Conservation (phyloP, 2,329 filamentous ascomycete species). For the Albophoma yamanashiensis region DNA sequence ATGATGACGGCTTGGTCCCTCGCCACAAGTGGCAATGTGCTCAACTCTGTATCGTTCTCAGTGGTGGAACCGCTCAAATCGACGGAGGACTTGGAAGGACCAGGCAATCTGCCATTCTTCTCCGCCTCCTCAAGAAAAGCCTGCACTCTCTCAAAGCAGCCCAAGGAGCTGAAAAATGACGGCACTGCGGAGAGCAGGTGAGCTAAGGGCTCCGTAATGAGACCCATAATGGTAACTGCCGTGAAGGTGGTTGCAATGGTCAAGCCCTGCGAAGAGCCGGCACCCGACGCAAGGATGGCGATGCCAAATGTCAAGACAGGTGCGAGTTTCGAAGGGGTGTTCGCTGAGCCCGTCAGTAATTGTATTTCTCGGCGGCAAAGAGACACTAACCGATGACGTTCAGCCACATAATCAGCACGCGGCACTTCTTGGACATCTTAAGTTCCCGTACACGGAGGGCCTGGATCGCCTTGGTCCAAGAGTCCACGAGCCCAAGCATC, state of each 20-base stretch:
- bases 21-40: not conserved
- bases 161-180: constrained; percentile 10
- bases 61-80: not conserved
- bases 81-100: not conserved
- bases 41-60: not conserved
- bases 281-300: constrained; percentile 5
- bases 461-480: constrained; percentile 8
- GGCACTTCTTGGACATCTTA: constrained; percentile 9
- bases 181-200: constrained; percentile 11
- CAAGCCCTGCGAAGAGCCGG: not conserved
- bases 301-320: constrained; percentile 12
- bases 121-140: not conserved
- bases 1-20: not conserved
- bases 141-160: constrained; percentile 13
- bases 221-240: constrained; percentile 11
- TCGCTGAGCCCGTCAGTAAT: not conserved
- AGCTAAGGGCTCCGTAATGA: constrained; percentile 10
- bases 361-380: not conserved
- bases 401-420: constrained; percentile 10
- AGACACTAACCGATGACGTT: constrained; percentile 8
- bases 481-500: constrained; percentile 15
- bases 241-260: constrained; percentile 9
- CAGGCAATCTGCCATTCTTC: not conserved
- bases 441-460: constrained; percentile 9
- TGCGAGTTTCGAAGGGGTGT: constrained; percentile 5